Evolutionary conservation across 768 basidiomycete species (phyloP), one percentile per base, ranked within the genome.

Genomic region (Phylloporus scabripes): DNA sequence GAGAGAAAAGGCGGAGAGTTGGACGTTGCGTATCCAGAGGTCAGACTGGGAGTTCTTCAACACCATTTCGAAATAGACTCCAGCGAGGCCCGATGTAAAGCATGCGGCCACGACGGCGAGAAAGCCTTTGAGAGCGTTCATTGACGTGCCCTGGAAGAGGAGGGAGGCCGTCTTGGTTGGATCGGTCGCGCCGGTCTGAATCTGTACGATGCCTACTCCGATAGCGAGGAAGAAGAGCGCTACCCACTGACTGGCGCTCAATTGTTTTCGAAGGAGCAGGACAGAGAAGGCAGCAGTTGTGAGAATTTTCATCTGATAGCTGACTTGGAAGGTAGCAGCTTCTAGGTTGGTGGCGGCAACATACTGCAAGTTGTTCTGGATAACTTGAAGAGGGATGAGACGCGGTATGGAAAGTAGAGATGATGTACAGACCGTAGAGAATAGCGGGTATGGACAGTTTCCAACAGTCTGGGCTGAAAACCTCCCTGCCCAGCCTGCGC

Each of bases 41-140:
- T 96, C 92, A 4, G 84, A 78, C 57, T 83, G 83, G 3, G 89
- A 87, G 58, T 86, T 85, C 72, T 95, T 98, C 56, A 94, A 74
- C 31, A 93, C 92, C 87, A 95, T 93, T 72, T 98, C 95, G 58
- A 98, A 98, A 71, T 98, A 98, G 23, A 97, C 94, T 6, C 94
- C 94, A 0, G 94, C 94, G 39, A 98, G 81, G 21, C 95, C 95
- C 0, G 92, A 95, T 0, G 94, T 96, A 64, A 95, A 82, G 72
- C 95, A 98, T 0, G 95, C 93, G 12, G 85, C 81, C 7, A 81
- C 76, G 45, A 98, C 94, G 1, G 95, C 95, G 42, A 87, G 62
- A 69, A 98, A 94, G 0, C 95, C 95, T 53, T 82, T 91, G 52
- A 86, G 64, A 8, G 85, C 81, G 53, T 83, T 78, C 91, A 96